Evolutionary conservation across 108 stramenopile genomes (phyloP).

Genomic region (Discostella stelligeroides): DNA sequence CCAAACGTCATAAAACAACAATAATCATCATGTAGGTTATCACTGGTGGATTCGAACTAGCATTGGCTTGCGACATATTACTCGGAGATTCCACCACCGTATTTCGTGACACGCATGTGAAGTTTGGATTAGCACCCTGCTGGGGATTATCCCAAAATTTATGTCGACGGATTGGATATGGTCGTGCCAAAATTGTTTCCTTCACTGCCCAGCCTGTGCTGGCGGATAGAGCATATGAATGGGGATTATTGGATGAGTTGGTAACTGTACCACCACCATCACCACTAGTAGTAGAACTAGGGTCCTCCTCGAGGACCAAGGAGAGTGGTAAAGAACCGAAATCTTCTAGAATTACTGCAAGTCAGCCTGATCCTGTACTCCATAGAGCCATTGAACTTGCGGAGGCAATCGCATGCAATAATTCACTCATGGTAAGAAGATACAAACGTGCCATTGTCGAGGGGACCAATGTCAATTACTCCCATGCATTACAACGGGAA

Average conservation of each 20-base stretch:
- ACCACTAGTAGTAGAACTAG: too few relatives aligned
- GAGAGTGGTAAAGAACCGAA: neutral
- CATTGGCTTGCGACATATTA: slow-evolving; percentile 58
- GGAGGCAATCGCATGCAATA: slow-evolving; percentile 47
- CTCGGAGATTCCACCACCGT: slow-evolving; percentile 45
- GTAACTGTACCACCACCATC: slow-evolving; percentile 5
- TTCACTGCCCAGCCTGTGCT: slow-evolving; percentile 41
- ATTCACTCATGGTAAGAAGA: slow-evolving; percentile 50
- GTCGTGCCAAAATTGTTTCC: slow-evolving; percentile 54
- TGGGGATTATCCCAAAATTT: slow-evolving; percentile 61
- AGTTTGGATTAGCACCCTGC: slow-evolving; percentile 63
- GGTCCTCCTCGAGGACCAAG: too few relatives aligned
- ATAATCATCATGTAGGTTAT: too few relatives aligned
- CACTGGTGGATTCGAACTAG: slow-evolving; percentile 64
- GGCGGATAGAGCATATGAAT: slow-evolving; percentile 44
- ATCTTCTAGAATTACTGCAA: neutral
- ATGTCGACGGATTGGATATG: slow-evolving; percentile 44
- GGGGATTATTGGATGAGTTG: slow-evolving; percentile 59
- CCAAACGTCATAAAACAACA: too few relatives aligned
- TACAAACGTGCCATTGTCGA: slow-evolving; percentile 63
- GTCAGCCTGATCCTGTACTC: slow-evolving; percentile 20
- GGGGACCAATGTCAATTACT: slow-evolving; percentile 35
- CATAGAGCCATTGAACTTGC: slow-evolving; percentile 55
- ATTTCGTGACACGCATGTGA: slow-evolving; percentile 64
- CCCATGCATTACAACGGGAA: slow-evolving; percentile 48